phyloP scores from a whole-genome alignment of 1,284 basidiomycete genomes.

The Boletus mariae region DNA sequence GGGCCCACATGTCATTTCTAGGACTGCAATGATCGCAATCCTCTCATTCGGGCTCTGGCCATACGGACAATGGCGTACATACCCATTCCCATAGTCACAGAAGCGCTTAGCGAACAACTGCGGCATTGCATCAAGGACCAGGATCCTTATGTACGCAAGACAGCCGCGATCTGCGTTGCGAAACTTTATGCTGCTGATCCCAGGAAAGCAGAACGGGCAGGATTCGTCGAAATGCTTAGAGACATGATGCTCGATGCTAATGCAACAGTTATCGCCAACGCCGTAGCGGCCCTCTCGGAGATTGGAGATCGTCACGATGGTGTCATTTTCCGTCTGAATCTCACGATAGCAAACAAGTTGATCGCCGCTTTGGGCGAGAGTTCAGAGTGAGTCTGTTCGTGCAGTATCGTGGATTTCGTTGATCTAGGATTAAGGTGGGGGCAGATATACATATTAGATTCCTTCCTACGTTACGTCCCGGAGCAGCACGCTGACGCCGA shows the following conservation, averaged over 20 bases:
- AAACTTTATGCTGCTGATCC: conserved; percentile 88
- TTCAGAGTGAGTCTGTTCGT: conserved; percentile 68
- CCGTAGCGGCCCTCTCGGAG: conserved; percentile 90
- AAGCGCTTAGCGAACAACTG: conserved; percentile 80
- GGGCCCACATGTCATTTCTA: conserved; percentile 31
- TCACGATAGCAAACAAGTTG: conserved; percentile 80
- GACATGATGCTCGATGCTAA: conserved; percentile 91
- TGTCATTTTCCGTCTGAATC: conserved; percentile 83
- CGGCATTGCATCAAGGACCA: conserved; percentile 85
- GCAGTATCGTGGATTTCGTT: conserved; percentile 5
- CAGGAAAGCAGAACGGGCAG: conserved; percentile 77
- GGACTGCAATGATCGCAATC: conserved; percentile 92
- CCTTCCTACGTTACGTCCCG: conserved; percentile 89
- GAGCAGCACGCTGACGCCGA: conserved; percentile 87
- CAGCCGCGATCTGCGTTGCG: conserved; percentile 90
- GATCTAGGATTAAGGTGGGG: conserved; percentile 73
- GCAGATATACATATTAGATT: conserved; percentile 97
- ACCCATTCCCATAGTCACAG: conserved; percentile 76
- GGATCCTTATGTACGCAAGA: conserved; percentile 96
- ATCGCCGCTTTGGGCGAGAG: conserved; percentile 84
- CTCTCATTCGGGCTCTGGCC: conserved; percentile 87
- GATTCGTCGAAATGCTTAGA: conserved; percentile 82
- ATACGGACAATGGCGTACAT: conserved; percentile 98
- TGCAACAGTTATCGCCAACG: conserved; percentile 92
- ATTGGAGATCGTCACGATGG: conserved; percentile 89